These are phyloP conservation scores for Candida pini DNA, from an alignment of 805 yeast genomes.

Conservation along the genomic window DNA sequence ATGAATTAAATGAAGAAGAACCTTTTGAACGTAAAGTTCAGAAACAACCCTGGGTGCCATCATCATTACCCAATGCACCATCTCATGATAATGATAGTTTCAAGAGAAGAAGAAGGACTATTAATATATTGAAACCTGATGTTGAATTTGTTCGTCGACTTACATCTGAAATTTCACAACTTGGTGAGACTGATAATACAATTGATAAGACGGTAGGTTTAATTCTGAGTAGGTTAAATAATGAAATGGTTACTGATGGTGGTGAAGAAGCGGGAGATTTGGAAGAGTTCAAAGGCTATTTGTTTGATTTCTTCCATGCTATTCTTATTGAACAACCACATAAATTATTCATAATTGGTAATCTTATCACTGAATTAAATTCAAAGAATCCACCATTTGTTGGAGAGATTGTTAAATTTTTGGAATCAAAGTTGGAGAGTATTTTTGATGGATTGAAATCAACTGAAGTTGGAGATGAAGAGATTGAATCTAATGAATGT, in stretches of 20 bases:
- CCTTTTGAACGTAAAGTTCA: no score
- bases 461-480: constrained; percentile 6
- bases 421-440: constrained; percentile 58
- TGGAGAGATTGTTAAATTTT: constrained; percentile 58
- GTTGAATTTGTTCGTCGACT: no score
- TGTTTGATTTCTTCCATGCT: constrained; percentile 61
- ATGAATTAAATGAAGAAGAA: no score
- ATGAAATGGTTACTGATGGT: constrained; percentile 11
- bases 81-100: no score
- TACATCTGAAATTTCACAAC: no score
- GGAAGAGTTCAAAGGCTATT: constrained; percentile 50
- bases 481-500: constrained; percentile 29
- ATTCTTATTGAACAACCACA: constrained; percentile 86
- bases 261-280: constrained; percentile 9
- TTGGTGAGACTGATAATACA: no score
- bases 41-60: no score
- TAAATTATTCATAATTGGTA: constrained; percentile 67
- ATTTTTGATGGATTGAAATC: constrained; percentile 34
- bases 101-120: no score
- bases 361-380: constrained; percentile 61
- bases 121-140: no score
- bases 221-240: no score
- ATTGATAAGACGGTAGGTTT: no score
- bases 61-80: no score
- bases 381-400: constrained; percentile 62